phyloP scores from a whole-genome alignment of 148 eudicot species.

The Rhododendron simsii region DNA sequence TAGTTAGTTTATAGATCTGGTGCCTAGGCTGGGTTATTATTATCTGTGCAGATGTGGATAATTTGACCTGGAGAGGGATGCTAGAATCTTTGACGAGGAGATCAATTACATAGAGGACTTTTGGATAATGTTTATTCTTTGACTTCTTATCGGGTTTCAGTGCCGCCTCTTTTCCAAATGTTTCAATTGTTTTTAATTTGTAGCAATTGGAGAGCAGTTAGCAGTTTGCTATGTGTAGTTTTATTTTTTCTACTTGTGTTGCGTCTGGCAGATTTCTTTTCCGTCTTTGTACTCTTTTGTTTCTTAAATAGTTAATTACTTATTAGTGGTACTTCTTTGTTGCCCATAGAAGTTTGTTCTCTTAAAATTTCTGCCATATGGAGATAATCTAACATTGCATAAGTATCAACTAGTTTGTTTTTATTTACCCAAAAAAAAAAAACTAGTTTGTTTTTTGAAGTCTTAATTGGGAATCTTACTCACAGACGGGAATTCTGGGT shows the following conservation, averaged over 20 bases:
- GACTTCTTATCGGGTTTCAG: background rate
- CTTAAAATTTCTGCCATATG: background rate
- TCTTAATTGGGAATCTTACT: conserved; percentile 15
- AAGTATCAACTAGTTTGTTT: conserved; percentile 1
- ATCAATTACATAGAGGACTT: background rate
- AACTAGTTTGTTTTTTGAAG: background rate
- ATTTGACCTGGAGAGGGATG: background rate
- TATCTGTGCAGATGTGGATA: background rate
- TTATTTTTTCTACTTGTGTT: background rate
- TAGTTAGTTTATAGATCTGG: background rate
- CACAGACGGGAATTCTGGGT: conserved; percentile 81
- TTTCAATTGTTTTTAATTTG: background rate
- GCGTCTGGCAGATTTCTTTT: background rate
- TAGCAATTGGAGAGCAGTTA: background rate
- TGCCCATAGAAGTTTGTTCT: background rate
- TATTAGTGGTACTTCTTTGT: background rate
- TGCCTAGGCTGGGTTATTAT: background rate
- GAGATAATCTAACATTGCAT: background rate
- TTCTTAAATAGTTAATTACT: background rate
- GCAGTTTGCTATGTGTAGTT: background rate
- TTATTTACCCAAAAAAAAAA: too few relatives aligned
- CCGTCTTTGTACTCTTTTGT: background rate
- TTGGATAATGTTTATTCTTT: background rate
- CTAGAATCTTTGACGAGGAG: background rate
- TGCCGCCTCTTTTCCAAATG: background rate